Evolutionary conservation across 2,329 filamentous ascomycete genomes (phyloP).

Genomic region (Stemphylium vesicarium): DNA sequence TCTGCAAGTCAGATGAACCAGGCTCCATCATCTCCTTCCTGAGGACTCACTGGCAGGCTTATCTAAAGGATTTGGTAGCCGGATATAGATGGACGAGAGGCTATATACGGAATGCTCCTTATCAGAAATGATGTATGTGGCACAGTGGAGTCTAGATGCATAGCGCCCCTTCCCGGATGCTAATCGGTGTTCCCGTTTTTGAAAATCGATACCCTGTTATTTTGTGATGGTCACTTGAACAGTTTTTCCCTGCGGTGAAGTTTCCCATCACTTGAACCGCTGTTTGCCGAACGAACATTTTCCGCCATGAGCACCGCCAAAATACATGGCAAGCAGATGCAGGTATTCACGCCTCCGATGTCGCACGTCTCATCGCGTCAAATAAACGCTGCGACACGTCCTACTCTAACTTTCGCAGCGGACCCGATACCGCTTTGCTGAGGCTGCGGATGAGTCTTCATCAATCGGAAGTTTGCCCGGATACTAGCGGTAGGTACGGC

Average conservation of each 20-base stretch:
- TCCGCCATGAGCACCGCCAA: neutral
- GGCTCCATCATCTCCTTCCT: conserved; percentile 6
- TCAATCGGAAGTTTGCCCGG: conserved; percentile 26
- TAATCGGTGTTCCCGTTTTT: conserved; percentile 15
- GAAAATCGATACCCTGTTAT: conserved; percentile 24
- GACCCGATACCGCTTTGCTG: conserved; percentile 7
- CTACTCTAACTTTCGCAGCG: neutral
- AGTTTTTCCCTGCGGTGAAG: conserved; percentile 19
- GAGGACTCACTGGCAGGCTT: conserved; percentile 3
- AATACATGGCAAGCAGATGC: neutral
- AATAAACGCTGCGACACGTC: too few species aligned
- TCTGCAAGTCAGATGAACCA: conserved; percentile 4
- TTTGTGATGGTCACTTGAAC: conserved; percentile 28
- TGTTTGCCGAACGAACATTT: conserved; percentile 21
- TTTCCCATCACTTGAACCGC: conserved; percentile 27
- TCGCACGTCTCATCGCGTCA: neutral
- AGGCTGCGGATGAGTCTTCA: neutral
- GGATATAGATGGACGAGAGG: conserved; percentile 34
- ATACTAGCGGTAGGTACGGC: conserved; percentile 31
- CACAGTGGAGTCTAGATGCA: conserved; percentile 11
- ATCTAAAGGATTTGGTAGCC: conserved; percentile 11
- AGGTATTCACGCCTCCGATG: neutral
- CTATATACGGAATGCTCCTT: conserved; percentile 25
- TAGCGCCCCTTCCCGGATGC: conserved; percentile 5
- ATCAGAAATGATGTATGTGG: conserved; percentile 17